Evolutionary conservation across 2,329 filamentous ascomycete species (phyloP).

Genomic region (Botrytis aclada): DNA sequence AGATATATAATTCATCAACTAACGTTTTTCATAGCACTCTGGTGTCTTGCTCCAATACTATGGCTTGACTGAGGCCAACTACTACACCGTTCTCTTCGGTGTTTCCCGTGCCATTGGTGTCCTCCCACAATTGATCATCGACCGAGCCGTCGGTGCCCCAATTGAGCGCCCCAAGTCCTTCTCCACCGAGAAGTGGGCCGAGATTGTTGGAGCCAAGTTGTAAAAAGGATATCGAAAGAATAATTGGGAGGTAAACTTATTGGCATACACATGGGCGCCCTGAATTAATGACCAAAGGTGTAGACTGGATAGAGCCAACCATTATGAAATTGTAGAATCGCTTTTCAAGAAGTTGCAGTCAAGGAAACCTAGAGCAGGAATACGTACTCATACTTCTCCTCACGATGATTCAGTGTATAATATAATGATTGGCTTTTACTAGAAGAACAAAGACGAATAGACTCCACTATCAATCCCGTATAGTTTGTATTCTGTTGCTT

Average conservation of each 20-base stretch:
- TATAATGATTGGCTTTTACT: background rate
- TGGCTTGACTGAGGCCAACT: slow-evolving; percentile 96
- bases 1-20: background rate
- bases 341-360: slow-evolving; percentile 30
- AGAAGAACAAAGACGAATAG: background rate
- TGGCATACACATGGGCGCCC: background rate
- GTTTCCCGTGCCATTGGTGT: slow-evolving; percentile 98
- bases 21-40: slow-evolving; percentile 59
- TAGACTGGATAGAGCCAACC: slow-evolving; percentile 35
- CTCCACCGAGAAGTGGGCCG: slow-evolving; percentile 94
- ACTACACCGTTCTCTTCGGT: slow-evolving; percentile 99
- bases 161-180: slow-evolving; percentile 99
- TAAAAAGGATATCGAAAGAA: slow-evolving; percentile 48
- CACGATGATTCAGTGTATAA: slow-evolving; percentile 1
- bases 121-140: slow-evolving; percentile 98
- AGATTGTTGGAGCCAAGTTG: slow-evolving; percentile 86
- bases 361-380: slow-evolving; percentile 11
- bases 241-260: slow-evolving; percentile 23
- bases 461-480: background rate
- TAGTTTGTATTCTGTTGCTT: background rate
- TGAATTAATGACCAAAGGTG: slow-evolving; percentile 18
- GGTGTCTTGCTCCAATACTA: slow-evolving; percentile 99
- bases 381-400: background rate
- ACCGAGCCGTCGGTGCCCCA: slow-evolving; percentile 92
- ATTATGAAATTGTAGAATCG: slow-evolving; percentile 31